Conservation (phyloP, 2,329 filamentous ascomycete species). For the Bertia moriformis region DNA sequence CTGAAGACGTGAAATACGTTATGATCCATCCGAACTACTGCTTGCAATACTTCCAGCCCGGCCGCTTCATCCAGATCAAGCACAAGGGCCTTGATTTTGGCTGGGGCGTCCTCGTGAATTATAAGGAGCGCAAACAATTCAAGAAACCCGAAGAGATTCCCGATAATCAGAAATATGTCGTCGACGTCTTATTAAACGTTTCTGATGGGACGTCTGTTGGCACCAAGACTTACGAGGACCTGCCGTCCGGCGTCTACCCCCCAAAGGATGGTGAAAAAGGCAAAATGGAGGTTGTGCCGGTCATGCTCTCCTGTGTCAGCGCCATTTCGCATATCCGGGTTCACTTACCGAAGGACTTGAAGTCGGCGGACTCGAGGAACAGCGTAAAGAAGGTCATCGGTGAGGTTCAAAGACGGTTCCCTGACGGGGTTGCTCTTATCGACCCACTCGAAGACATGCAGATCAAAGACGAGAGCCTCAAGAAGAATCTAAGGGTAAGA, state of each 20-base stretch:
- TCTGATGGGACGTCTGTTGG: conserved; percentile 33
- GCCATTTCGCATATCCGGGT: conserved; percentile 72
- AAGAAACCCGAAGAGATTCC: conserved; percentile 56
- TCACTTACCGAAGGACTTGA: conserved; percentile 67
- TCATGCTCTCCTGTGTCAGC: conserved; percentile 73
- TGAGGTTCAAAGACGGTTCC: conserved; percentile 65
- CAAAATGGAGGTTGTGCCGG: conserved; percentile 71
- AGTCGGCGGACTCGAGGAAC: conserved; percentile 46
- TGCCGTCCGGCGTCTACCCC: conserved; percentile 48
- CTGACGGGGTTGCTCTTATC: conserved; percentile 75
- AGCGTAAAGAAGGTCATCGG: conserved; percentile 54
- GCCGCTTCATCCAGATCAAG: conserved; percentile 78
- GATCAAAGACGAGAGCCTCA: conserved; percentile 84
- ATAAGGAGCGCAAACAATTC: conserved; percentile 45
- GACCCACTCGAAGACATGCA: conserved; percentile 95
- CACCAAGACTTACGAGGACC: conserved; percentile 45
- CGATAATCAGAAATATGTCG: conserved; percentile 64
- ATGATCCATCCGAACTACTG: conserved; percentile 86
- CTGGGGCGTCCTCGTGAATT: conserved; percentile 80
- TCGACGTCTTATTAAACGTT: conserved; percentile 66
- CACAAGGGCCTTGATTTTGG: conserved; percentile 72
- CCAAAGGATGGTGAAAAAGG: conserved; percentile 46
- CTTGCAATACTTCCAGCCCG: conserved; percentile 68
- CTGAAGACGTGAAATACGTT: conserved; percentile 77
- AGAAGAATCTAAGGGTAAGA: conserved; percentile 54